Conservation (phyloP, 805 yeast species). For the Phaffomyces opuntiae region DNA sequence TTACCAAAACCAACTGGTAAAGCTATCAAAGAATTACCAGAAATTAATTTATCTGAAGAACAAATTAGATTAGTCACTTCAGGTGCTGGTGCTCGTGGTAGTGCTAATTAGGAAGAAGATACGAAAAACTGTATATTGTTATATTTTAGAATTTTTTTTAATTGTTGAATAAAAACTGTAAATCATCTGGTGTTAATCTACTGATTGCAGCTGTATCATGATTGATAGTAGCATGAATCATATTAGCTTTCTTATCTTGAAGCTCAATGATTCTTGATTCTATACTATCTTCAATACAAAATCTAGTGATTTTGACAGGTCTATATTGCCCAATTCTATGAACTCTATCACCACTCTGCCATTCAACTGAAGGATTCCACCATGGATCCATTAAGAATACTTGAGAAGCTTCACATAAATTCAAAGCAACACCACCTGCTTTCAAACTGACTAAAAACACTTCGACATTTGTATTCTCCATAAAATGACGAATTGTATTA, state of each 20-base stretch:
- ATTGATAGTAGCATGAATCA: conserved; percentile 96
- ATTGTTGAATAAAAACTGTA: conserved; percentile 89
- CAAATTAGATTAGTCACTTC: conserved; percentile 50
- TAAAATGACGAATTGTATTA: conserved; percentile 80
- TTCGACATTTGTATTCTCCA: conserved; percentile 89
- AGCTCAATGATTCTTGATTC: conserved; percentile 93
- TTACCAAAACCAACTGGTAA: conserved; percentile 51
- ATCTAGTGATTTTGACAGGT: conserved; percentile 87
- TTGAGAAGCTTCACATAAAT: conserved; percentile 94
- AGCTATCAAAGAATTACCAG: conserved; percentile 47
- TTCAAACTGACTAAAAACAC: conserved; percentile 90
- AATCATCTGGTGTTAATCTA: conserved; percentile 84
- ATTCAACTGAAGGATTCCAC: conserved; percentile 99
- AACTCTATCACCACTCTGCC: conserved; percentile 98
- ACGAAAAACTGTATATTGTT: background rate
- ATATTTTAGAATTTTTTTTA: background rate
- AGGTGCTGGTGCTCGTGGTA: conserved; percentile 73
- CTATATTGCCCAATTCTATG: conserved; percentile 95
- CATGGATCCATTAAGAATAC: conserved; percentile 95
- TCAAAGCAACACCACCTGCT: conserved; percentile 98
- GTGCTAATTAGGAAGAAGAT: conserved; percentile 32
- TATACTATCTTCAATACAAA: conserved; percentile 93
- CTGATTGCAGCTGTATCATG: conserved; percentile 88
- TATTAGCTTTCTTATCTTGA: conserved; percentile 95
- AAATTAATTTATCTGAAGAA: conserved; percentile 45